Evolutionary conservation across 768 basidiomycete genomes (phyloP).

Genomic region (Tulasnella sp.): DNA sequence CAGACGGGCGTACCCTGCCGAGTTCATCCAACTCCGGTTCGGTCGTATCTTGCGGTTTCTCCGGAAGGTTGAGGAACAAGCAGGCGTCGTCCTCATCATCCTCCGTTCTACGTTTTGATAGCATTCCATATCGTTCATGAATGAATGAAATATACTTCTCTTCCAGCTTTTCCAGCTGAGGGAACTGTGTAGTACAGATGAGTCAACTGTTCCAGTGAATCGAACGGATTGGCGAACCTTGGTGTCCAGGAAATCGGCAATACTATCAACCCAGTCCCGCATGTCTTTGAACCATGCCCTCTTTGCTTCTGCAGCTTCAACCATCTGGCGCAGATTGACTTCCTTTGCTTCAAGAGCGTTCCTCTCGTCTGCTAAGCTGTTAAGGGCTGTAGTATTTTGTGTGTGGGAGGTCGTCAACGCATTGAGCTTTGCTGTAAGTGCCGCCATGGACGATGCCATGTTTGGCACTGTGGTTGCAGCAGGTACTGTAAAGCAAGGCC

Average conservation of each 20-base stretch:
- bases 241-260: conserved; percentile 79
- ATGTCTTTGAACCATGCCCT: conserved; percentile 72
- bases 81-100: conserved; percentile 79
- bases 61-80: conserved; percentile 48
- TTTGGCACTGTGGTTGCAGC: conserved; percentile 48
- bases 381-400: conserved; percentile 43
- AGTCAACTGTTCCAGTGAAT: neutral
- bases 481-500: conserved; percentile 45
- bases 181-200: conserved; percentile 42
- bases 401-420: conserved; percentile 59
- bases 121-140: conserved; percentile 60
- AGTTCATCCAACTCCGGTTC: conserved; percentile 49
- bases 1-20: conserved; percentile 36
- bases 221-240: conserved; percentile 41
- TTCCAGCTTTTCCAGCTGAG: conserved; percentile 65
- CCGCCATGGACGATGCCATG: conserved; percentile 46
- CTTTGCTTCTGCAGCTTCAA: conserved; percentile 63
- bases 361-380: conserved; percentile 50
- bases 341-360: conserved; percentile 54
- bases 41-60: conserved; percentile 21
- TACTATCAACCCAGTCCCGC: conserved; percentile 67
- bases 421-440: conserved; percentile 47
- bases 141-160: conserved; percentile 61
- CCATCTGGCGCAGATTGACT: conserved; percentile 60
- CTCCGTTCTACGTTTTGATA: conserved; percentile 48